phyloP scores from a whole-genome alignment of 768 basidiomycete species.

The Saitozyma sp. region DNA sequence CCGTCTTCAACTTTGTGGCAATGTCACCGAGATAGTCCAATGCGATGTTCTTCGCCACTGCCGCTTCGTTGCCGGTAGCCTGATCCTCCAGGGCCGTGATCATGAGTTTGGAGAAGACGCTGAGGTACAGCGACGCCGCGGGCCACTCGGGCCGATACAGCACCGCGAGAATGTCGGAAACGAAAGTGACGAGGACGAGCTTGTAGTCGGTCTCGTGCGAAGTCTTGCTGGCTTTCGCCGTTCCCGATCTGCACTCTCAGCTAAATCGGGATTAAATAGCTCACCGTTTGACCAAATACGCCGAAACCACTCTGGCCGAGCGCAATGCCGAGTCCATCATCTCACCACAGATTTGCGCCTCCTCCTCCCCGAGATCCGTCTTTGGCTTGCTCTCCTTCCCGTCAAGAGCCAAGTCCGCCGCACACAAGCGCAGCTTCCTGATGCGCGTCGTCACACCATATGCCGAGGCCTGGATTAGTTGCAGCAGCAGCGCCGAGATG shows the following conservation, averaged over 20 bases:
- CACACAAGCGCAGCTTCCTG: slow-evolving; percentile 16
- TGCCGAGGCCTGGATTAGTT: slow-evolving; percentile 93
- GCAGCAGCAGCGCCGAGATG: slow-evolving; percentile 85
- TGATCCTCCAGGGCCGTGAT: slow-evolving; percentile 79
- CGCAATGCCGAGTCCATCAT: slow-evolving; percentile 64
- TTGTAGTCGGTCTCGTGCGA: slow-evolving; percentile 94
- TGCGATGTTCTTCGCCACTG: slow-evolving; percentile 82
- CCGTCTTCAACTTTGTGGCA: slow-evolving; percentile 66
- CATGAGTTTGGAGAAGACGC: slow-evolving; percentile 81
- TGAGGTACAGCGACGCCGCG: slow-evolving; percentile 76
- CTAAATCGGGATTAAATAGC: not conserved
- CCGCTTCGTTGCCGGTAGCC: slow-evolving; percentile 70
- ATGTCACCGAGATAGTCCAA: slow-evolving; percentile 94
- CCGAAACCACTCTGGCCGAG: slow-evolving; percentile 78
- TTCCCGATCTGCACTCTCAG: slow-evolving; percentile 55
- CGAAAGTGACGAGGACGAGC: slow-evolving; percentile 83
- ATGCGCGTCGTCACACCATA: slow-evolving; percentile 66
- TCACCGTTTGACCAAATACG: slow-evolving; percentile 62
- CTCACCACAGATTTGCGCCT: slow-evolving; percentile 27
- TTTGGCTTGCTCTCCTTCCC: slow-evolving; percentile 62
- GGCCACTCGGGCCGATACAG: slow-evolving; percentile 98
- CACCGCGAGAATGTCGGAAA: slow-evolving; percentile 81
- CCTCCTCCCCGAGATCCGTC: slow-evolving; percentile 59
- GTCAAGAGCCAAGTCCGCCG: slow-evolving; percentile 62
- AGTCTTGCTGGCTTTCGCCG: slow-evolving; percentile 75